These are phyloP conservation scores for Scleromitrula shiraiana DNA, from an alignment of 2,329 filamentous ascomycete species.

Conservation along the genomic window DNA sequence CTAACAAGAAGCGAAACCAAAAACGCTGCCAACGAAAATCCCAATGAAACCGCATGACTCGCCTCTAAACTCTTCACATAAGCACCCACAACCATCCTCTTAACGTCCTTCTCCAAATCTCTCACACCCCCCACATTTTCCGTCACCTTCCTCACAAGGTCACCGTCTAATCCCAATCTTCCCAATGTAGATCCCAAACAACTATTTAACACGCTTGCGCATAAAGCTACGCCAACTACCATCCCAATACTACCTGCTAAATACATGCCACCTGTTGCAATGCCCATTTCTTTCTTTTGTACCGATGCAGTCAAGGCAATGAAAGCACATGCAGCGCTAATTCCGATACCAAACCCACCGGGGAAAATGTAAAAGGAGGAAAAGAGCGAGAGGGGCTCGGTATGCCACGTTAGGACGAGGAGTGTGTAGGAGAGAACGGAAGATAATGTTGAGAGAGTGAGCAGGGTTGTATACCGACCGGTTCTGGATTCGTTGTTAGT, in stretches of 20 bases:
- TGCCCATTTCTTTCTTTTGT: conserved; percentile 37
- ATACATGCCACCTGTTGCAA: conserved; percentile 42
- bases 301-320: conserved; percentile 41
- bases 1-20: conserved; percentile 3
- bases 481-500: conserved; percentile 30
- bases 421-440: conserved; percentile 44
- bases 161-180: conserved; percentile 9
- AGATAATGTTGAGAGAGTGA: conserved; percentile 42
- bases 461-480: conserved; percentile 49
- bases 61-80: conserved; percentile 23
- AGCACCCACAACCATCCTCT: conserved; percentile 14
- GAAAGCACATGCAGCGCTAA: conserved; percentile 39
- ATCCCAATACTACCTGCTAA: conserved; percentile 27
- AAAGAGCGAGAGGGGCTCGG: conserved; percentile 41
- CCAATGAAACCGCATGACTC: conserved; percentile 17
- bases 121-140: conserved; percentile 16
- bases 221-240: conserved; percentile 18
- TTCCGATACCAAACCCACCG: conserved; percentile 43
- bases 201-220: conserved; percentile 7
- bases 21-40: conserved; percentile 10
- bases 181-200: not conserved
- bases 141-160: conserved; percentile 14
- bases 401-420: conserved; percentile 51
- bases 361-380: conserved; percentile 55
- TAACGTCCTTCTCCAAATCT: conserved; percentile 11